These are phyloP conservation scores for Stephanodiscus minutulus DNA, from an alignment of 108 stramenopile genomes.

Conservation along the genomic window DNA sequence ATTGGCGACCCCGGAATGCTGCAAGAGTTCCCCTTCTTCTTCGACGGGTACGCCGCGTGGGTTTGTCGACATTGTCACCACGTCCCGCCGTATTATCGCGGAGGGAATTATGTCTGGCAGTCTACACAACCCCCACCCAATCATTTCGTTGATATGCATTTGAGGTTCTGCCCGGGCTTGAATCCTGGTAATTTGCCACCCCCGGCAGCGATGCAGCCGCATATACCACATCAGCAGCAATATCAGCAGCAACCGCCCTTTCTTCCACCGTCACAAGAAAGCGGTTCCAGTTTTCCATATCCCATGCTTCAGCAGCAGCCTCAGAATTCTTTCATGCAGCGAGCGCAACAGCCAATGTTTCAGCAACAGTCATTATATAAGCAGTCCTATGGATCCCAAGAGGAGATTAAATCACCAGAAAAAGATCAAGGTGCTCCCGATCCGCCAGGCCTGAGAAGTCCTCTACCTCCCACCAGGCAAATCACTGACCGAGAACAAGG, in stretches of 20 bases:
- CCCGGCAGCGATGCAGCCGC: neutral
- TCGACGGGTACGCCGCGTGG: constrained; percentile 50
- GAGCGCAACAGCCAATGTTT: neutral
- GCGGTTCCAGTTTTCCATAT: neutral
- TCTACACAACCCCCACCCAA: constrained; percentile 44
- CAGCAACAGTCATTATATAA: constrained; percentile 2
- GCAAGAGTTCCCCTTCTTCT: constrained; percentile 48
- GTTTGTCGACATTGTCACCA: constrained; percentile 48
- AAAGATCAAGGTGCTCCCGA: constrained; percentile 6
- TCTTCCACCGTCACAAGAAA: neutral
- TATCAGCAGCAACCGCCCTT: neutral
- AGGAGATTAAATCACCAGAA: neutral
- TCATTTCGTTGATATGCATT: constrained; percentile 43
- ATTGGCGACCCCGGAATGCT: constrained; percentile 13
- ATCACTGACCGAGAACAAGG: neutral
- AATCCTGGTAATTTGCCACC: constrained; percentile 12
- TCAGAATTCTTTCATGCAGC: constrained; percentile 6
- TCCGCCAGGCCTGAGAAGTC: constrained; percentile 10
- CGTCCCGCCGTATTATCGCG: constrained; percentile 41
- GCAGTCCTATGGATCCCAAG: constrained; percentile 3
- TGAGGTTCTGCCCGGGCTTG: constrained; percentile 44
- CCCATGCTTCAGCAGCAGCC: constrained; percentile 10
- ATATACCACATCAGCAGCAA: neutral
- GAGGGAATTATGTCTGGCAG: constrained; percentile 50
- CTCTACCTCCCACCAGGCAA: neutral